phyloP scores from a whole-genome alignment of 1,139 yeast species.

The Saccharomycopsis hybrid region DNA sequence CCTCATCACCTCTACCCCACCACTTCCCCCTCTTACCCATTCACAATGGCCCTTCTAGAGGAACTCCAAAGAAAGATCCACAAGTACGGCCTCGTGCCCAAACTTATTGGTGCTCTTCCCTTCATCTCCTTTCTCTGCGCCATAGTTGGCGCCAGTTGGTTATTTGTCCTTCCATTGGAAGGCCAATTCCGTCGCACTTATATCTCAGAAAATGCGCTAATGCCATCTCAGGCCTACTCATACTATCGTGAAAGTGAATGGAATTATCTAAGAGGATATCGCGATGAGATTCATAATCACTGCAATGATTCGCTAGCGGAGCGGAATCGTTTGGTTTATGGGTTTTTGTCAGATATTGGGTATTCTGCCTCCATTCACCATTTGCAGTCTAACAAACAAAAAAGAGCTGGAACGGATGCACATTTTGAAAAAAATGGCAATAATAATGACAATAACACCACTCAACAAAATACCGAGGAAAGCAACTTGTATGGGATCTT shows the following conservation, averaged over 20 bases:
- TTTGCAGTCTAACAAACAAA: constrained; percentile 22
- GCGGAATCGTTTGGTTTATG: constrained; percentile 41
- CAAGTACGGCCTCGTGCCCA: constrained; percentile 54
- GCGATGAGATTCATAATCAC: constrained; percentile 48
- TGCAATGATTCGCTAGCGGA: constrained; percentile 29
- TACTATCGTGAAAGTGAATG: constrained; percentile 93
- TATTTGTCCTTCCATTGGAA: constrained; percentile 64
- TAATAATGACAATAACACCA: constrained; percentile 33
- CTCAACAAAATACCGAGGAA: constrained; percentile 26
- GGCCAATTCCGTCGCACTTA: constrained; percentile 82
- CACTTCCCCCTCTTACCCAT: neutral
- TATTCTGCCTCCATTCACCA: constrained; percentile 52
- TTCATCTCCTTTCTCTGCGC: constrained; percentile 54
- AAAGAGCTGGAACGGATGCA: too few relatives aligned
- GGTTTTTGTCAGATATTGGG: constrained; percentile 70
- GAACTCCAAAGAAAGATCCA: constrained; percentile 46
- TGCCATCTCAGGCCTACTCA: constrained; percentile 94
- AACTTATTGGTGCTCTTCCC: constrained; percentile 52
- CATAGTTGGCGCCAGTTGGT: constrained; percentile 58
- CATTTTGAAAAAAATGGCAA: neutral
- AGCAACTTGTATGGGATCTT: constrained; percentile 69
- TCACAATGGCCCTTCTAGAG: constrained; percentile 53
- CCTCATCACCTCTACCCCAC: neutral
- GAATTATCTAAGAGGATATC: constrained; percentile 83
- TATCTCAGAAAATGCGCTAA: constrained; percentile 90